A percentile compares a stretch with the other conserved stretches of the same genome.
phyloP scores from a whole-genome alignment of 768 basidiomycete species.

The Lyophyllum atratum region DNA sequence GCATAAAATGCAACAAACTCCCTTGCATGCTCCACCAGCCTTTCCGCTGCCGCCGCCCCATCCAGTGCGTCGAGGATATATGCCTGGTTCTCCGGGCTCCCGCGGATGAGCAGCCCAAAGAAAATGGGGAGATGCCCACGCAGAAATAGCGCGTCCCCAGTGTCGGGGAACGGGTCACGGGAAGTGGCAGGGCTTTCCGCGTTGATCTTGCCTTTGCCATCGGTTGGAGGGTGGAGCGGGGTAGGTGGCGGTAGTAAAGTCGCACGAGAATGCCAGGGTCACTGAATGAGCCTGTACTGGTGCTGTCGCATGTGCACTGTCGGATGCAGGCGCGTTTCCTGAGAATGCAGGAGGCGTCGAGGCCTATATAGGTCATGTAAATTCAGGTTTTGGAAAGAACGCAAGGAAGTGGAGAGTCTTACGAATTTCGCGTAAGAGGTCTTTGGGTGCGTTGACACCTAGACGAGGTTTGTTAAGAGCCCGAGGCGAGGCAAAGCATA shows the following conservation, averaged over 20 bases:
- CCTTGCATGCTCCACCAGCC: constrained; percentile 44
- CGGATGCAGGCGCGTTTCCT: constrained; percentile 48
- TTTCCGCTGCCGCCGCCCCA: constrained; percentile 28
- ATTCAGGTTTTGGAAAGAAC: background rate
- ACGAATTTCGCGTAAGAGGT: constrained; percentile 51
- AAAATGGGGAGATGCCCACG: constrained; percentile 77
- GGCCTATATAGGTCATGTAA: constrained; percentile 32
- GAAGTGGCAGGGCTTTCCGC: constrained; percentile 21
- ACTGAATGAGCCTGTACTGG: constrained; percentile 26
- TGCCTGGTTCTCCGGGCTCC: constrained; percentile 34
- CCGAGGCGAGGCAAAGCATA: constrained; percentile 75
- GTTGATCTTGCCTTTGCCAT: constrained; percentile 14
- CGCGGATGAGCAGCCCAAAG: constrained; percentile 57
- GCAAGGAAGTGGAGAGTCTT: constrained; percentile 19
- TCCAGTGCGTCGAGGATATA: constrained; percentile 32
- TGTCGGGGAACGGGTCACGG: constrained; percentile 8
- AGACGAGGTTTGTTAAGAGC: constrained; percentile 75
- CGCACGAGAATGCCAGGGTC: constrained; percentile 52
- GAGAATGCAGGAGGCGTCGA: constrained; percentile 53
- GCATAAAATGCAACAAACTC: constrained; percentile 52
- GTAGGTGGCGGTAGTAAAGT: constrained; percentile 47
- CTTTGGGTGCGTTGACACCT: constrained; percentile 52
- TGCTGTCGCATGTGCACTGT: constrained; percentile 49
- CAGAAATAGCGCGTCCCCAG: constrained; percentile 53
- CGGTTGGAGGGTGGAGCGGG: background rate